Conservation (phyloP, 2,329 filamentous ascomycete genomes). For the Epichloe sibirici region DNA sequence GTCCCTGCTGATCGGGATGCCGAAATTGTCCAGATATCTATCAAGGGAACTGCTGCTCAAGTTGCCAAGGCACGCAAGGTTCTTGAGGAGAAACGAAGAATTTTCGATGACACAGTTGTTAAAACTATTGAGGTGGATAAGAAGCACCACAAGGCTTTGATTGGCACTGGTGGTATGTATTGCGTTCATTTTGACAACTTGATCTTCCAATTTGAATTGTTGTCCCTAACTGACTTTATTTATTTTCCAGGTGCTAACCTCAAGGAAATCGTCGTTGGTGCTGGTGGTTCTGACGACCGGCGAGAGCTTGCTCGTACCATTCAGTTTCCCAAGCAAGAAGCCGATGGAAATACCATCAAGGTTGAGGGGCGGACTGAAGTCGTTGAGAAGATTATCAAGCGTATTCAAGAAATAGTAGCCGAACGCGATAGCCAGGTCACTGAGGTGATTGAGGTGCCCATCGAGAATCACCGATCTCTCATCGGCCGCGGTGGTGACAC, state of each 20-base stretch:
- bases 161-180: slow-evolving; percentile 71
- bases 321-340: slow-evolving; percentile 84
- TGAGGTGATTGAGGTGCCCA: slow-evolving; percentile 68
- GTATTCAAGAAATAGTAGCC: slow-evolving; percentile 71
- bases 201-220: neutral
- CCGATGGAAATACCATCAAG: slow-evolving; percentile 71
- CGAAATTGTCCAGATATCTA: slow-evolving; percentile 68
- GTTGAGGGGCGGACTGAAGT: slow-evolving; percentile 75
- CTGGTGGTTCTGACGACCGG: slow-evolving; percentile 80
- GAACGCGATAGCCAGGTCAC: slow-evolving; percentile 75
- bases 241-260: slow-evolving; percentile 59
- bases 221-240: slow-evolving; percentile 2
- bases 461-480: slow-evolving; percentile 78
- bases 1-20: slow-evolving; percentile 72
- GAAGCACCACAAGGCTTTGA: slow-evolving; percentile 83
- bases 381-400: slow-evolving; percentile 76
- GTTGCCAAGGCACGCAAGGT: slow-evolving; percentile 87
- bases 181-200: neutral
- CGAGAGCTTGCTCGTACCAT: slow-evolving; percentile 78
- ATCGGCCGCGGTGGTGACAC: slow-evolving; percentile 88
- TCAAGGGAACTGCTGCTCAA: slow-evolving; percentile 85
- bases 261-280: slow-evolving; percentile 72
- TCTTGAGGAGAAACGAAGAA: slow-evolving; percentile 70
- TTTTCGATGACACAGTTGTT: slow-evolving; percentile 82
- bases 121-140: slow-evolving; percentile 83